Conservation (phyloP, 2,329 filamentous ascomycete genomes). For the Akanthomyces uredinophilus region DNA sequence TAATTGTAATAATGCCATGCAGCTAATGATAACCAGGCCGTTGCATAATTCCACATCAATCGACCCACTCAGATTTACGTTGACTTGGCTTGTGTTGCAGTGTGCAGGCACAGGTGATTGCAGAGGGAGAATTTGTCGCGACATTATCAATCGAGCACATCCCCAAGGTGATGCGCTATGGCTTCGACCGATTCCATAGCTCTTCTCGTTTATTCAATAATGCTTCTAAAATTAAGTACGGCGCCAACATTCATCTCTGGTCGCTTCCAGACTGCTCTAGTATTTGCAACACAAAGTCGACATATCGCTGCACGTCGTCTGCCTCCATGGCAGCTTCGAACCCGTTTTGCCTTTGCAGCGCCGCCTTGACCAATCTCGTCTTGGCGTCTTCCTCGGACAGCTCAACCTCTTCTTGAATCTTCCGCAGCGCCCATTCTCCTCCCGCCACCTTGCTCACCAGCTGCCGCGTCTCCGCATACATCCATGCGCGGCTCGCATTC, state of each 20-base stretch:
- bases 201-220: background rate
- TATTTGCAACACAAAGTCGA: background rate
- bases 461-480: background rate
- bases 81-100: background rate
- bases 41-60: background rate
- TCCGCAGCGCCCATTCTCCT: background rate
- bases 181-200: background rate
- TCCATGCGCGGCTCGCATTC: background rate
- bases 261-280: background rate
- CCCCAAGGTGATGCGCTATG: too few relatives aligned
- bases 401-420: background rate
- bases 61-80: background rate
- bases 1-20: background rate
- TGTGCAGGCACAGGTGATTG: background rate
- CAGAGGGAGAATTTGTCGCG: background rate
- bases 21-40: background rate
- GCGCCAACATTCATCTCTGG: slow-evolving; percentile 1
- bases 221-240: background rate
- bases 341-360: background rate
- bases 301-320: background rate
- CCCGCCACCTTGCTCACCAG: background rate
- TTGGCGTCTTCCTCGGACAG: background rate
- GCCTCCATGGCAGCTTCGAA: background rate
- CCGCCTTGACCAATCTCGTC: background rate
- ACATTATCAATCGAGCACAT: background rate